A percentile compares a stretch with the other conserved stretches of the same genome.
Conservation (phyloP, 371 early-diverging fungal species). For the Actinomucor elegans region DNA sequence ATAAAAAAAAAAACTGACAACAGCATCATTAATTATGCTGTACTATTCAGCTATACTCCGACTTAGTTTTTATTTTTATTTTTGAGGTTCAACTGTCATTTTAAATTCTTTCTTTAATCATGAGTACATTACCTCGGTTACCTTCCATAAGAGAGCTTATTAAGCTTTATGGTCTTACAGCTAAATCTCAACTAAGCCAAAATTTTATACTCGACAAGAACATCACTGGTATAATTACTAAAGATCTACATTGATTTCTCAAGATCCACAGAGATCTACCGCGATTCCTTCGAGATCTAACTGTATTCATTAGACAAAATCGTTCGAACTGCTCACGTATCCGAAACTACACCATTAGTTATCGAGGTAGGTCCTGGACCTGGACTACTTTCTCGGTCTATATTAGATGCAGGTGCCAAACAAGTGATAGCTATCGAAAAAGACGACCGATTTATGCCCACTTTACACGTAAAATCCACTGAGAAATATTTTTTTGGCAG, state of each 20-base stretch:
- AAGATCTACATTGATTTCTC: too few species aligned
- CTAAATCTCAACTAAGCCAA: slow-evolving; percentile 75
- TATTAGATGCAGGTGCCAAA: slow-evolving; percentile 68
- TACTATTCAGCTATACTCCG: too few species aligned
- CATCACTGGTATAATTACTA: slow-evolving; percentile 74
- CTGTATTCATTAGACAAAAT: slow-evolving; percentile 60
- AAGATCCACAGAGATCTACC: not conserved
- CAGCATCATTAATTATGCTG: too few species aligned
- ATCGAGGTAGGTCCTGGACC: slow-evolving; percentile 89
- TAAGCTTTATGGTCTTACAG: slow-evolving; percentile 75
- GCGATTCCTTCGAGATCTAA: slow-evolving; percentile 1
- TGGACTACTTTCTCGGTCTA: slow-evolving; percentile 77
- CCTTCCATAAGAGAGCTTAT: slow-evolving; percentile 77
- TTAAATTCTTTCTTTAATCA: not conserved
- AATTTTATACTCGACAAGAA: slow-evolving; percentile 88
- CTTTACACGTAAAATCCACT: slow-evolving; percentile 52
- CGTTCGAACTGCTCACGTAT: slow-evolving; percentile 59
- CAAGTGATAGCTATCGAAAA: slow-evolving; percentile 79
- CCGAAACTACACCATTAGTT: slow-evolving; percentile 60
- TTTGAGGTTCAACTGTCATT: too few species aligned
- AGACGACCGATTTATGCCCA: slow-evolving; percentile 73
- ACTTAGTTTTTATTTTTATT: too few species aligned
- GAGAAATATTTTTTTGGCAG: slow-evolving; percentile 1
- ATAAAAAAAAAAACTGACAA: too few species aligned
- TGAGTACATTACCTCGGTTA: slow-evolving; percentile 38